Percentiles rank a stretch among this genome's conserved stretches.
Conservation (phyloP, 2,329 filamentous ascomycete genomes). For the Nothophoma quercina region DNA sequence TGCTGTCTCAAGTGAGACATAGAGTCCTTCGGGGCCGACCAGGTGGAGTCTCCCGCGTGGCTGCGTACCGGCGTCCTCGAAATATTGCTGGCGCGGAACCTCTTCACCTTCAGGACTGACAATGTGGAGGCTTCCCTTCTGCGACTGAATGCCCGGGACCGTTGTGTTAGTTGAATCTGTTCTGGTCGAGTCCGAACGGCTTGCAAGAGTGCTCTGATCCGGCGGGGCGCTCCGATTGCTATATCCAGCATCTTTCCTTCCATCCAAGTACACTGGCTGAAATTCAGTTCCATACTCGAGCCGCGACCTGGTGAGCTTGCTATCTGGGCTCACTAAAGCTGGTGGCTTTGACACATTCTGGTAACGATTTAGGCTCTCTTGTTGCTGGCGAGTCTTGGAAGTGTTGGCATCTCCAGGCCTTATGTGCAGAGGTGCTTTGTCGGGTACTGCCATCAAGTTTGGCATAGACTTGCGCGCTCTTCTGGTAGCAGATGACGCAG, state of each 20-base stretch:
- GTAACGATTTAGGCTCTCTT: too few species aligned
- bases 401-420: constrained; percentile 1
- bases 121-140: constrained; percentile 3
- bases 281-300: constrained; percentile 7
- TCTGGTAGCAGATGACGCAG: neutral
- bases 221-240: too few species aligned
- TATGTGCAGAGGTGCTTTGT: neutral
- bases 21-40: neutral
- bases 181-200: neutral
- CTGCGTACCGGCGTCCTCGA: neutral
- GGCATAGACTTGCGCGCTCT: constrained; percentile 21
- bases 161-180: neutral
- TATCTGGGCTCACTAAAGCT: neutral
- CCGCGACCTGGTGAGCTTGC: constrained; percentile 13
- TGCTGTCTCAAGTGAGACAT: neutral
- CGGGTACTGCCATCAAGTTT: constrained; percentile 5
- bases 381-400: neutral
- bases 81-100: neutral
- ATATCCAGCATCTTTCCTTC: neutral
- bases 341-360: neutral
- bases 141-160: neutral
- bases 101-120: neutral
- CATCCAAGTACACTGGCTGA: neutral
- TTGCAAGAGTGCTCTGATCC: neutral
- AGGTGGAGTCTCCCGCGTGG: neutral